Evolutionary conservation across 2,329 filamentous ascomycete genomes (phyloP).

Genomic region (Thyridium curvatum): DNA sequence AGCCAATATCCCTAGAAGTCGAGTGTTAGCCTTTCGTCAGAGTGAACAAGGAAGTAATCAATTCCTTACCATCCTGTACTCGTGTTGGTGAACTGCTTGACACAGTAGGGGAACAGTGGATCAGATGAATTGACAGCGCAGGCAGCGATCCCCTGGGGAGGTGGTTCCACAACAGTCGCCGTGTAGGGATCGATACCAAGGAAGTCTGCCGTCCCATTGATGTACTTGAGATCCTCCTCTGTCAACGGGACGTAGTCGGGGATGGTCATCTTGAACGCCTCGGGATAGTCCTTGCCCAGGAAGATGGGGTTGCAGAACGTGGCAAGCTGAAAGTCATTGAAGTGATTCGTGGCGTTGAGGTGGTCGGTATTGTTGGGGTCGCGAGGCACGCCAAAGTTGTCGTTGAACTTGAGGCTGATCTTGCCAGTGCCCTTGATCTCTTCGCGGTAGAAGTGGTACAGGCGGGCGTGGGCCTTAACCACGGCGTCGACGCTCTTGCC

Average conservation of each 20-base stretch:
- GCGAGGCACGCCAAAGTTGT: slow-evolving; percentile 43
- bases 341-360: slow-evolving; percentile 37
- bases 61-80: slow-evolving; percentile 38
- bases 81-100: slow-evolving; percentile 37
- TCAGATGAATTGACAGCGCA: slow-evolving; percentile 41
- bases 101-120: slow-evolving; percentile 44
- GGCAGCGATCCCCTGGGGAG: slow-evolving; percentile 34
- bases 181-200: slow-evolving; percentile 54
- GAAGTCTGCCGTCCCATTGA: slow-evolving; percentile 30
- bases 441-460: slow-evolving; percentile 48
- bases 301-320: slow-evolving; percentile 48
- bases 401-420: slow-evolving; percentile 42
- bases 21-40: no score
- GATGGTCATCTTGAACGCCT: slow-evolving; percentile 35
- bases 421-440: slow-evolving; percentile 43
- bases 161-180: slow-evolving; percentile 43
- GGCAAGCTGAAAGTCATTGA: slow-evolving; percentile 39
- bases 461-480: slow-evolving; percentile 40
- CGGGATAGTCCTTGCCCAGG: slow-evolving; percentile 43
- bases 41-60: no score
- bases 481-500: slow-evolving; percentile 31
- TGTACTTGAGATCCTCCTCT: slow-evolving; percentile 37
- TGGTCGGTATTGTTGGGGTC: slow-evolving; percentile 31
- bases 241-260: slow-evolving; percentile 39
- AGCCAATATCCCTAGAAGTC: slow-evolving; percentile 44